phyloP scores from a whole-genome alignment of 805 yeast species.

The Blastobotrys parvus region DNA sequence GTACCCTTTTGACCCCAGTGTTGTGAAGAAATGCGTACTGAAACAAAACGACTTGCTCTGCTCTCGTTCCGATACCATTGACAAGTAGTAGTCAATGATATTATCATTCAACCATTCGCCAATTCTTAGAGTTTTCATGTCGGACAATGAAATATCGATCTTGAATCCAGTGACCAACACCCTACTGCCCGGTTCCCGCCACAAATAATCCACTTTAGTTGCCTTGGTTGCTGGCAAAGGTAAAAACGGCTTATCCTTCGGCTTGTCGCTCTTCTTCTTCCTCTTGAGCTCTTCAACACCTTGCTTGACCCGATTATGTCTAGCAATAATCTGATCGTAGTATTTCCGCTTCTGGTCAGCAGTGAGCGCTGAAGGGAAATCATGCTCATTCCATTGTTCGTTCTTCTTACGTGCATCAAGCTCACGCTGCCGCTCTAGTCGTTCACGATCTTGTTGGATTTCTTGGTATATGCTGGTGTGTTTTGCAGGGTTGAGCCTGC shows the following conservation, averaged over 20 bases:
- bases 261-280: conserved; percentile 1
- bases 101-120: conserved; percentile 86
- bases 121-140: conserved; percentile 61
- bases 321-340: conserved; percentile 9
- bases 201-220: conserved; percentile 8
- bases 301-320: conserved; percentile 8
- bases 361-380: conserved; percentile 2
- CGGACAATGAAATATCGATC: conserved; percentile 58
- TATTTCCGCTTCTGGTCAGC: conserved; percentile 2
- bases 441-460: neutral
- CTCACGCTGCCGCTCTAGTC: neutral
- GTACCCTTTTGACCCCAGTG: conserved; percentile 60
- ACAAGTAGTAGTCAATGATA: conserved; percentile 74
- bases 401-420: neutral
- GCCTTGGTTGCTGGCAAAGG: neutral
- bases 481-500: neutral
- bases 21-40: conserved; percentile 82
- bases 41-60: conserved; percentile 49
- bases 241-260: conserved; percentile 8
- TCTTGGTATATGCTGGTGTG: neutral
- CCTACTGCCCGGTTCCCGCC: conserved; percentile 5
- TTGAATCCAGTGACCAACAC: conserved; percentile 14
- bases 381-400: conserved; percentile 3
- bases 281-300: conserved; percentile 11
- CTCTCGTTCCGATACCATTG: conserved; percentile 40